phyloP scores from a whole-genome alignment of 768 basidiomycete genomes.

The Termitomyces sp. region DNA sequence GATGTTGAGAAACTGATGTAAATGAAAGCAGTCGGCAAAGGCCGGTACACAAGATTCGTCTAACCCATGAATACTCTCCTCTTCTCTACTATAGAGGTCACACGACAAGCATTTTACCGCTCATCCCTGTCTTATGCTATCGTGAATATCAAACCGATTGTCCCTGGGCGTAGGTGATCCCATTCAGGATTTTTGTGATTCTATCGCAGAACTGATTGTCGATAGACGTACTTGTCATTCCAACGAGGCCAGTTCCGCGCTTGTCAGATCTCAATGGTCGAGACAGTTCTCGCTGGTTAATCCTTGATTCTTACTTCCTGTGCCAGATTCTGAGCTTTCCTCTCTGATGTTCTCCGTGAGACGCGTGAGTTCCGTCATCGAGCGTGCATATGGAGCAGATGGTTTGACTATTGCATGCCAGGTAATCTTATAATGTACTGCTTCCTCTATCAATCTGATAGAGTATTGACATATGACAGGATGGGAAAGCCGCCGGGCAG shows the following conservation, averaged over 20 bases:
- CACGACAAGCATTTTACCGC: conserved; percentile 70
- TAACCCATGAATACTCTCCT: conserved; percentile 30
- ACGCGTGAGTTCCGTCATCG: conserved; percentile 72
- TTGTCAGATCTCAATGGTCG: conserved; percentile 50
- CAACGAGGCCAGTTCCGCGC: conserved; percentile 50
- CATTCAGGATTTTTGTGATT: background rate
- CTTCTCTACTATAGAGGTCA: conserved; percentile 79
- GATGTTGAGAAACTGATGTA: background rate
- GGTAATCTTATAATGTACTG: conserved; percentile 33
- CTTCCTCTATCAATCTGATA: background rate
- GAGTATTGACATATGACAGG: conserved; percentile 36
- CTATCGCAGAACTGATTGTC: background rate
- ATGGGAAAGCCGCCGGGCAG: conserved; percentile 80
- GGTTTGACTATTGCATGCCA: conserved; percentile 87
- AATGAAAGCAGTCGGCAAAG: background rate
- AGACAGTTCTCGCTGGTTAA: background rate
- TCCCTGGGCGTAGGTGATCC: conserved; percentile 79
- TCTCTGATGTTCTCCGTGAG: conserved; percentile 81
- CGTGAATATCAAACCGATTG: conserved; percentile 92
- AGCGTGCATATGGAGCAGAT: conserved; percentile 78
- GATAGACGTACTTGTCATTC: conserved; percentile 60
- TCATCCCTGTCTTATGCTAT: conserved; percentile 72
- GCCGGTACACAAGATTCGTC: background rate
- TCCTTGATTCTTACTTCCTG: conserved; percentile 1
- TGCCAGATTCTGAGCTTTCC: conserved; percentile 55